Evolutionary conservation across 2,329 filamentous ascomycete genomes (phyloP).

Genomic region (Paraphoma chrysanthemicola): DNA sequence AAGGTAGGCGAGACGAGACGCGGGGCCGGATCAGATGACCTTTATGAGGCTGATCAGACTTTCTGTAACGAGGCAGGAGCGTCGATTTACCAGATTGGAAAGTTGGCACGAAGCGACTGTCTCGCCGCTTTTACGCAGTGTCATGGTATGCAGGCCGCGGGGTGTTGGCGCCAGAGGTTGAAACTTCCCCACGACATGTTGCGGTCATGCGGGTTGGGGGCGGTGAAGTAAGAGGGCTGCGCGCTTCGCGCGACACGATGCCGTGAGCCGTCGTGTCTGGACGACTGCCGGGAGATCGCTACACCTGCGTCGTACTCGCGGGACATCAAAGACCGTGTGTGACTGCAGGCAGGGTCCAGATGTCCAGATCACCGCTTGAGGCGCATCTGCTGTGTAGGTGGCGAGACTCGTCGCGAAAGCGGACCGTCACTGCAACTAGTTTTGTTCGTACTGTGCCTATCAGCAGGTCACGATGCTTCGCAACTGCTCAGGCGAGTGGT

Average conservation of each 20-base stretch:
- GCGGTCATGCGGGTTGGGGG: conserved; percentile 3
- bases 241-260: conserved; percentile 4
- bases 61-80: conserved; percentile 1
- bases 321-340: not conserved
- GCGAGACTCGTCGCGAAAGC: conserved; percentile 6
- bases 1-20: not conserved
- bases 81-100: not conserved
- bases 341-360: not conserved
- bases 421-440: not conserved
- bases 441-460: conserved; percentile 6
- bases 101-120: not conserved
- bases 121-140: conserved; percentile 6
- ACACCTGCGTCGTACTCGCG: not conserved
- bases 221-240: conserved; percentile 1
- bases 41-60: conserved; percentile 4
- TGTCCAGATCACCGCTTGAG: not conserved
- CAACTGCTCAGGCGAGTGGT: conserved; percentile 1
- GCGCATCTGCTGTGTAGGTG: not conserved
- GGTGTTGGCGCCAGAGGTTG: not conserved
- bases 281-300: conserved; percentile 1
- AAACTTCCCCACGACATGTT: not conserved
- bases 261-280: not conserved
- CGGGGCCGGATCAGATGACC: conserved; percentile 2
- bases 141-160: not conserved
- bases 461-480: conserved; percentile 4